Evolutionary conservation across 176 grass and related monocot species (phyloP).

Genomic region (Thinopyrum elongatum): DNA sequence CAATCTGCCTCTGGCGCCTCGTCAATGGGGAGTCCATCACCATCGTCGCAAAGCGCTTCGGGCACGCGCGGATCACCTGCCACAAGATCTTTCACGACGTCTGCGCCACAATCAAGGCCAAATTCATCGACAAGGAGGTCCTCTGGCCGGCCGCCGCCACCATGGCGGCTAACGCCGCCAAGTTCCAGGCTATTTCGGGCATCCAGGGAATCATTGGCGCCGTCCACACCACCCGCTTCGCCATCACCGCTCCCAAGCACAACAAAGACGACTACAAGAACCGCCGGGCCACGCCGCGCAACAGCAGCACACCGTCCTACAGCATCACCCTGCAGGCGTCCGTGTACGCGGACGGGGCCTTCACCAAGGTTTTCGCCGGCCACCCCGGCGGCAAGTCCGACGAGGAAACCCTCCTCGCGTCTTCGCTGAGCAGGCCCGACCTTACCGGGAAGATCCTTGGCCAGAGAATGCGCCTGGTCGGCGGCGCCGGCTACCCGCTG

Average conservation of each 20-base stretch:
- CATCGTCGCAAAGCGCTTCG: constrained; percentile 59
- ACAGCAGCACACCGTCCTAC: constrained; percentile 69
- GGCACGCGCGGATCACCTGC: constrained; percentile 73
- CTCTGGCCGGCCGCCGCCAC: constrained; percentile 37
- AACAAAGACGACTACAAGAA: constrained; percentile 64
- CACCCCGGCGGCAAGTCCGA: constrained; percentile 58
- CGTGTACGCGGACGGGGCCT: constrained; percentile 60
- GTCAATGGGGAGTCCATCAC: constrained; percentile 68
- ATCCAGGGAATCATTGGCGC: constrained; percentile 67
- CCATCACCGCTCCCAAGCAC: constrained; percentile 75
- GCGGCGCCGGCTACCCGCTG: constrained; percentile 61
- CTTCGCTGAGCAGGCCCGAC: constrained; percentile 29
- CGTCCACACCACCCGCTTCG: constrained; percentile 82
- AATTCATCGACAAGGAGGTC: constrained; percentile 57
- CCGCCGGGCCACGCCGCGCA: constrained; percentile 74
- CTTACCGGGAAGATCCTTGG: neutral
- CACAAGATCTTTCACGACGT: constrained; percentile 85
- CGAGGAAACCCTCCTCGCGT: constrained; percentile 58
- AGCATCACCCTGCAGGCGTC: constrained; percentile 76
- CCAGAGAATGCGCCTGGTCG: constrained; percentile 55
- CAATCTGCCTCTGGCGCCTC: constrained; percentile 77
- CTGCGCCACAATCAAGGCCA: constrained; percentile 61
- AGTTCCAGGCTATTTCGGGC: constrained; percentile 51
- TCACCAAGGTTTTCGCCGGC: constrained; percentile 88
- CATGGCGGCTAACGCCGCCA: neutral